Conservation (phyloP, 768 basidiomycete species). For the Lyophyllum shimeji region DNA sequence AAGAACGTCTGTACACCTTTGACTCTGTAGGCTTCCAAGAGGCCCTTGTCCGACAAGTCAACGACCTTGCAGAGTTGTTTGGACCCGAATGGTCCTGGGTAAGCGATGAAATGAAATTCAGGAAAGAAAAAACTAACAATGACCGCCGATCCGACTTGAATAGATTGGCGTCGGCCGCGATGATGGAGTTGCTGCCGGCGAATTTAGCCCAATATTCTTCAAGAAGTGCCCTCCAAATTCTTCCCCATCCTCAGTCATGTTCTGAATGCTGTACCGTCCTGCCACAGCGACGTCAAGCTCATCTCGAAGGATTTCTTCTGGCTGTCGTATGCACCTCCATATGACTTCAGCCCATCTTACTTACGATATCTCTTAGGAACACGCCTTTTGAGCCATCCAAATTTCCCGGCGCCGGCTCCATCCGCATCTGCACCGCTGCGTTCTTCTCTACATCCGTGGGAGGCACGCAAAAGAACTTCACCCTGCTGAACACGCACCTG, state of each 20-base stretch:
- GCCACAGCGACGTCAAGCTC: conserved; percentile 27
- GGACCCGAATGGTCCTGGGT: conserved; percentile 57
- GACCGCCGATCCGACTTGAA: not conserved
- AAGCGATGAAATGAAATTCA: conserved; percentile 9
- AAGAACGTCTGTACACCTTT: not conserved
- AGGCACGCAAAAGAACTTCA: conserved; percentile 27
- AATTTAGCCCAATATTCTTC: conserved; percentile 65
- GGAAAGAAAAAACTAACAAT: not conserved
- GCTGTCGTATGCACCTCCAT: conserved; percentile 43
- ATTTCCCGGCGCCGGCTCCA: conserved; percentile 50
- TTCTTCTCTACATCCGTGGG: conserved; percentile 30
- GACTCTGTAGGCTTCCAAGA: conserved; percentile 45
- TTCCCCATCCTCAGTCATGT: not conserved
- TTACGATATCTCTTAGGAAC: conserved; percentile 27
- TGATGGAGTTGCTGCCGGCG: conserved; percentile 53
- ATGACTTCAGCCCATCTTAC: not conserved
- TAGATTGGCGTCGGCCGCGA: conserved; percentile 64
- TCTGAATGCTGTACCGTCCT: conserved; percentile 20
- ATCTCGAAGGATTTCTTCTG: conserved; percentile 50
- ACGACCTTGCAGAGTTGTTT: conserved; percentile 53
- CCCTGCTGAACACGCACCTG: conserved; percentile 52
- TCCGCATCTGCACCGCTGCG: conserved; percentile 47
- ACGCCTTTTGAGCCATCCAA: conserved; percentile 48
- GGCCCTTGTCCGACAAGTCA: conserved; percentile 54
- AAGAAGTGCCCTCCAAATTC: conserved; percentile 33